A percentile compares a stretch with the other conserved stretches of the same genome.
Evolutionary conservation across 2,329 filamentous ascomycete species (phyloP).

Genomic region (Xylariaceae sp.): DNA sequence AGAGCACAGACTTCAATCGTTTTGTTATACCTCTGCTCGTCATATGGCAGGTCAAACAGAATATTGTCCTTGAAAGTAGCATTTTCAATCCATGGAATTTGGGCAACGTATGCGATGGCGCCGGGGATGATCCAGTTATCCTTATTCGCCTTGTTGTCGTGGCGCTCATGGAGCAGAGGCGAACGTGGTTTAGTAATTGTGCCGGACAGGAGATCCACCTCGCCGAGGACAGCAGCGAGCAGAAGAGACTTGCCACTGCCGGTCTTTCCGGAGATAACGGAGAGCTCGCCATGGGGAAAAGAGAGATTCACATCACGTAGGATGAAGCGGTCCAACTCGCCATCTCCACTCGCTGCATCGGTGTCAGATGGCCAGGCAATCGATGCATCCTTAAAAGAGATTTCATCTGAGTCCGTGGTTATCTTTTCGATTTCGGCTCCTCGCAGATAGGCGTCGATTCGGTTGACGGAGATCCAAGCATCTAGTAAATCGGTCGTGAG

Average conservation of each 20-base stretch:
- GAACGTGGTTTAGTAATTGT: slow-evolving; percentile 50
- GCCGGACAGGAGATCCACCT: slow-evolving; percentile 63
- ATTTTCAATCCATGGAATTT: slow-evolving; percentile 83
- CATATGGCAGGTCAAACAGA: slow-evolving; percentile 65
- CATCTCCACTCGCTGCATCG: slow-evolving; percentile 33
- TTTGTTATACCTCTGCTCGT: slow-evolving; percentile 62
- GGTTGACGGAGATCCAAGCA: slow-evolving; percentile 63
- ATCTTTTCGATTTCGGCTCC: slow-evolving; percentile 57
- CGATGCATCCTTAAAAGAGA: slow-evolving; percentile 61
- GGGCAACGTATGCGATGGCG: slow-evolving; percentile 68
- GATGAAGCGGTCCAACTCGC: slow-evolving; percentile 56
- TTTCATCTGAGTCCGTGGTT: slow-evolving; percentile 50
- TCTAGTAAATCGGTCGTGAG: slow-evolving; percentile 66
- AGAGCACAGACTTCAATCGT: slow-evolving; percentile 69
- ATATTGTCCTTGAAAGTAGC: slow-evolving; percentile 74
- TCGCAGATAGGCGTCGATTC: slow-evolving; percentile 66
- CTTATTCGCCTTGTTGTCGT: slow-evolving; percentile 56
- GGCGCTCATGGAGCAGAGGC: slow-evolving; percentile 47
- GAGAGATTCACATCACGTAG: slow-evolving; percentile 58
- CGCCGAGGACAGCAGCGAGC: slow-evolving; percentile 67
- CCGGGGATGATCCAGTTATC: slow-evolving; percentile 64
- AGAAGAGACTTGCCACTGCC: slow-evolving; percentile 74
- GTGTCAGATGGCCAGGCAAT: slow-evolving; percentile 70
- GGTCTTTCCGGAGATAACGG: slow-evolving; percentile 70
- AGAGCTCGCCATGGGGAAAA: slow-evolving; percentile 65